phyloP scores from a whole-genome alignment of 164 flowering plant species.

The Nymphaea colorata region DNA sequence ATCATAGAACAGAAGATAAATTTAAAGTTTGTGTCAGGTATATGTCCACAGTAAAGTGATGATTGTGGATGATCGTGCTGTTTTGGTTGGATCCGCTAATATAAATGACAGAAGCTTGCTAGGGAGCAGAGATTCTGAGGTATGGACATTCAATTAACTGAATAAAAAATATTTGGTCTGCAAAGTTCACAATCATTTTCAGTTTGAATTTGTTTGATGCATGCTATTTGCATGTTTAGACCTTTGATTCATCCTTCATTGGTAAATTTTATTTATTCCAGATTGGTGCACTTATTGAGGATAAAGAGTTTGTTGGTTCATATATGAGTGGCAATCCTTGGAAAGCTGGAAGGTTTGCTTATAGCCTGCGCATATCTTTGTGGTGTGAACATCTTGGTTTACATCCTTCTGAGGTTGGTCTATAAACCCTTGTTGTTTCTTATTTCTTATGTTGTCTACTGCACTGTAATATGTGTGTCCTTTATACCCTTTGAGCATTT shows the following conservation, averaged over 20 bases:
- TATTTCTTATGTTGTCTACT: not conserved
- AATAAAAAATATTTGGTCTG: too few species aligned
- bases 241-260: too few species aligned
- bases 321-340: slow-evolving; percentile 60
- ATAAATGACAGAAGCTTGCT: slow-evolving; percentile 95
- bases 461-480: not conserved
- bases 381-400: slow-evolving; percentile 93
- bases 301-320: slow-evolving; percentile 67
- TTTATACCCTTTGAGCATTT: not conserved
- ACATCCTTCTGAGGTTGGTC: slow-evolving; percentile 55
- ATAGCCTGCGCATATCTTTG: slow-evolving; percentile 62
- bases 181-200: too few species aligned
- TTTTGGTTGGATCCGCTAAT: slow-evolving; percentile 88
- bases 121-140: slow-evolving; percentile 99
- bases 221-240: too few species aligned
- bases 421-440: not conserved
- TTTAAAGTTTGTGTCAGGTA: slow-evolving; percentile 29
- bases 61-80: slow-evolving; percentile 70
- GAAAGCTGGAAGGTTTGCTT: slow-evolving; percentile 79
- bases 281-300: slow-evolving; percentile 95
- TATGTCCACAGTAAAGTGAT: slow-evolving; percentile 96
- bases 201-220: too few species aligned
- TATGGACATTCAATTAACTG: slow-evolving; percentile 12
- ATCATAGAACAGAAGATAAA: not conserved
- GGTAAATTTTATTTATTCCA: slow-evolving; percentile 15